A percentile compares a stretch with the other conserved stretches of the same genome.
phyloP scores from a whole-genome alignment of 2,329 filamentous ascomycete species.

The Sarocladium oryzae region DNA sequence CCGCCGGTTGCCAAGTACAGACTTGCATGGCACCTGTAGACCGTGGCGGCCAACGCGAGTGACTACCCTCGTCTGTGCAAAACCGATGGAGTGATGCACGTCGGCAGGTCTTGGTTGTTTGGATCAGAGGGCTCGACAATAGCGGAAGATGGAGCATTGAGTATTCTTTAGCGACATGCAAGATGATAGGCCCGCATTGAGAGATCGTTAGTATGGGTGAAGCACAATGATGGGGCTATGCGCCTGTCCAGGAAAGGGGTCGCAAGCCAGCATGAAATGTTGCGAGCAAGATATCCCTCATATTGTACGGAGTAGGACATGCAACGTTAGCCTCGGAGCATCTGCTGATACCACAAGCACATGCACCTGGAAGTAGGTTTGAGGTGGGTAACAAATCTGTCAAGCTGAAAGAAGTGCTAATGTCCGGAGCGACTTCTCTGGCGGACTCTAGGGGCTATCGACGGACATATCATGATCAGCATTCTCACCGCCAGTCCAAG shows the following conservation, averaged over 20 bases:
- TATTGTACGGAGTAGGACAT: neutral
- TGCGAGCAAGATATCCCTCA: conserved; percentile 9
- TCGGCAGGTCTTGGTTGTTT: too few relatives aligned
- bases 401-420: neutral
- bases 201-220: neutral
- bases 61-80: neutral
- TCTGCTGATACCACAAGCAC: too few relatives aligned
- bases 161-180: neutral
- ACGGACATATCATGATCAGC: neutral
- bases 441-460: neutral
- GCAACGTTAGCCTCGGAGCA: conserved; percentile 3
- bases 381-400: neutral
- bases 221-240: conserved; percentile 1
- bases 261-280: neutral
- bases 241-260: neutral
- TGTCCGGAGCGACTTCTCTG: neutral
- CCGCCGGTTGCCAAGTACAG: neutral
- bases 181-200: neutral
- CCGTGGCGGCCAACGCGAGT: neutral
- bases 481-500: conserved; percentile 5
- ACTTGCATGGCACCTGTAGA: neutral
- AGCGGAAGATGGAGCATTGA: neutral
- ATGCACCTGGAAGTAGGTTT: neutral
- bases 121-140: neutral
- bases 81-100: neutral